Percentiles rank a stretch among this genome's conserved stretches.
phyloP scores from a whole-genome alignment of 148 eudicot species.

The Gaultheria prostrata region DNA sequence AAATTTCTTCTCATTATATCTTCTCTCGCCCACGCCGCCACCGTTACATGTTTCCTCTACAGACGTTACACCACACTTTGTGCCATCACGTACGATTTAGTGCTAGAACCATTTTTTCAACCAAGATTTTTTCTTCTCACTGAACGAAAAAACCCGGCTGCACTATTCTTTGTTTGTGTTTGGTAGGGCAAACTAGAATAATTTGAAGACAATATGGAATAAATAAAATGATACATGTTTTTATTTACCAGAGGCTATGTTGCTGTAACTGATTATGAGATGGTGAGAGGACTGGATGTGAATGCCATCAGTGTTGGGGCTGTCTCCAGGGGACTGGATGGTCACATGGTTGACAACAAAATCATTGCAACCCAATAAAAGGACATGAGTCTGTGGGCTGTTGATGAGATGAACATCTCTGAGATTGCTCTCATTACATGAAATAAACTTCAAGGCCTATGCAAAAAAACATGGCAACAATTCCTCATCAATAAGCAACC shows the following conservation, averaged over 20 bases:
- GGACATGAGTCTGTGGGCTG: constrained; percentile 62
- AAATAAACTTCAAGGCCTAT: constrained; percentile 57
- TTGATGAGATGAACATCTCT: constrained; percentile 35
- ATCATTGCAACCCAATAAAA: constrained; percentile 26
- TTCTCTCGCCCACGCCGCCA: not conserved
- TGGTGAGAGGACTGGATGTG: constrained; percentile 46
- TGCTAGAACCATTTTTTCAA: not conserved
- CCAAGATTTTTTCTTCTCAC: not conserved
- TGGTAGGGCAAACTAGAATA: not conserved
- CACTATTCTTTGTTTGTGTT: no score
- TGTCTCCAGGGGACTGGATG: constrained; percentile 51
- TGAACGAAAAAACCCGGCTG: not conserved
- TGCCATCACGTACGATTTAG: not conserved
- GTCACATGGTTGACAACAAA: constrained; percentile 31
- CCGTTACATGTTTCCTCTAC: not conserved
- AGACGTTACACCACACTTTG: not conserved
- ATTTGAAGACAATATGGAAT: not conserved
- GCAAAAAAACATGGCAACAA: constrained; percentile 11
- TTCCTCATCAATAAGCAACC: not conserved
- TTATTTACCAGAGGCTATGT: constrained; percentile 37
- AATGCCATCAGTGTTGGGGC: constrained; percentile 72
- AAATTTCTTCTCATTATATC: not conserved
- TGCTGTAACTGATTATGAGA: constrained; percentile 35
- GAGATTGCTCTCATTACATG: constrained; percentile 43
- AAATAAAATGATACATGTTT: not conserved